A percentile compares a stretch with the other conserved stretches of the same genome.
phyloP scores from a whole-genome alignment of 2,329 filamentous ascomycete genomes.

The Arachnomyces sp. region DNA sequence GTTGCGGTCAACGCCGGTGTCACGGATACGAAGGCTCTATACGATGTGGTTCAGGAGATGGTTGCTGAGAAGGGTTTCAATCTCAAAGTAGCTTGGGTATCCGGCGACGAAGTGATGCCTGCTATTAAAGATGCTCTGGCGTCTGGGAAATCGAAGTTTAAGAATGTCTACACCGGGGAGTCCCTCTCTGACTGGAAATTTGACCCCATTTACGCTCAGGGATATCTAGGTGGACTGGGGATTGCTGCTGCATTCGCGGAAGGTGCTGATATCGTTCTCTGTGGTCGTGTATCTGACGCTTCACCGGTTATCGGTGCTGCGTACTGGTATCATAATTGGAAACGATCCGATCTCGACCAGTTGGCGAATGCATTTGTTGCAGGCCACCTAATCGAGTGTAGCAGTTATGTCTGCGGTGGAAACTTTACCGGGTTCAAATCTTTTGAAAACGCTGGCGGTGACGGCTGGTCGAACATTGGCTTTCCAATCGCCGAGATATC shows the following conservation, averaged over 20 bases:
- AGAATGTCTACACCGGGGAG: constrained; percentile 34
- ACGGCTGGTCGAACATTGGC: constrained; percentile 39
- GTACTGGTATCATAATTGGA: constrained; percentile 39
- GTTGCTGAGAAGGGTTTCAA: constrained; percentile 31
- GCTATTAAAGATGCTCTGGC: constrained; percentile 24
- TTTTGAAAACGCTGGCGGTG: constrained; percentile 20
- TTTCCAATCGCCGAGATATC: constrained; percentile 42
- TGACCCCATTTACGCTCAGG: constrained; percentile 25
- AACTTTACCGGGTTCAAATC: constrained; percentile 39
- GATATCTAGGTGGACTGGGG: constrained; percentile 33
- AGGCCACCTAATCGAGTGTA: constrained; percentile 34
- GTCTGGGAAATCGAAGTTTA: constrained; percentile 29
- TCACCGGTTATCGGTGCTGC: constrained; percentile 36
- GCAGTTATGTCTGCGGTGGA: constrained; percentile 37
- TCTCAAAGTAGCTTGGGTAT: constrained; percentile 43
- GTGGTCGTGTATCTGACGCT: constrained; percentile 40
- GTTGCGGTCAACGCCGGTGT: constrained; percentile 40
- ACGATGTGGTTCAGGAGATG: constrained; percentile 31
- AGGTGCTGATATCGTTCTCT: constrained; percentile 40
- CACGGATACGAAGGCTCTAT: constrained; percentile 34
- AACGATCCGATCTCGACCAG: constrained; percentile 27
- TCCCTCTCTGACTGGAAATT: constrained; percentile 30
- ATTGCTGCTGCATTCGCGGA: constrained; percentile 32
- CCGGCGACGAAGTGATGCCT: constrained; percentile 39
- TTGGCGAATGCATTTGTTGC: constrained; percentile 35